phyloP scores from a whole-genome alignment of 768 basidiomycete species.

The Kondoa malvinella region DNA sequence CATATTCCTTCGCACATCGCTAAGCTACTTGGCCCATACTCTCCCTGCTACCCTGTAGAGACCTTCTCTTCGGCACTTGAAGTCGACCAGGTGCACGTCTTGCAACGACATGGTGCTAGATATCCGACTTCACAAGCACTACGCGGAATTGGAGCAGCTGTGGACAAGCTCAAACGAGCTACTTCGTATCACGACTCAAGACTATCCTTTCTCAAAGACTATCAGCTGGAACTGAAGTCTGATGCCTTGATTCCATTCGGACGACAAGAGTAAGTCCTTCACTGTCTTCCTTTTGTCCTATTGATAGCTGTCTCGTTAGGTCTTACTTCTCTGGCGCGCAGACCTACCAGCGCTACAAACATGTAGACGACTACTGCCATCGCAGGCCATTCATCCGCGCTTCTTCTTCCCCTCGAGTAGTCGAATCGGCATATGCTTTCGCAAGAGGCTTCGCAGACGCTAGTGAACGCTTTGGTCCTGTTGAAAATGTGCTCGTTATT shows the following conservation, averaged over 20 bases:
- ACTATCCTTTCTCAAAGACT: not conserved
- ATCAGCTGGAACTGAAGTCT: slow-evolving; percentile 46
- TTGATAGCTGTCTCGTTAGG: not conserved
- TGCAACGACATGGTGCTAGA: slow-evolving; percentile 66
- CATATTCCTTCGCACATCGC: not conserved
- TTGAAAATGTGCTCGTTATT: not conserved
- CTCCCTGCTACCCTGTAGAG: slow-evolving; percentile 12
- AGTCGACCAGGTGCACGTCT: slow-evolving; percentile 15
- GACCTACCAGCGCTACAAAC: slow-evolving; percentile 43
- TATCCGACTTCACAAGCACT: slow-evolving; percentile 47
- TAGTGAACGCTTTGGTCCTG: not conserved
- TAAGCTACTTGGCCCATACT: slow-evolving; percentile 14
- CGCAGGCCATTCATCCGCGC: not conserved
- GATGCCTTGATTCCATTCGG: slow-evolving; percentile 53
- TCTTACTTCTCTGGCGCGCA: slow-evolving; percentile 36
- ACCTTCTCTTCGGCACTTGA: not conserved
- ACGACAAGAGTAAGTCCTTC: slow-evolving; percentile 38
- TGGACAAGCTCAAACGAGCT: slow-evolving; percentile 44
- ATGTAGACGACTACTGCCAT: not conserved
- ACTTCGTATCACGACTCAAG: slow-evolving; percentile 31
- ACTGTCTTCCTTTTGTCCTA: not conserved
- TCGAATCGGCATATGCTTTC: slow-evolving; percentile 2
- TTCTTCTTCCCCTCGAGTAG: not conserved
- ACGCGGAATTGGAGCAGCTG: slow-evolving; percentile 36
- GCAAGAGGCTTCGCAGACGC: not conserved